Evolutionary conservation across 495 filamentous ascomycete species (phyloP).

Genomic region (Pyronema omphalodes): DNA sequence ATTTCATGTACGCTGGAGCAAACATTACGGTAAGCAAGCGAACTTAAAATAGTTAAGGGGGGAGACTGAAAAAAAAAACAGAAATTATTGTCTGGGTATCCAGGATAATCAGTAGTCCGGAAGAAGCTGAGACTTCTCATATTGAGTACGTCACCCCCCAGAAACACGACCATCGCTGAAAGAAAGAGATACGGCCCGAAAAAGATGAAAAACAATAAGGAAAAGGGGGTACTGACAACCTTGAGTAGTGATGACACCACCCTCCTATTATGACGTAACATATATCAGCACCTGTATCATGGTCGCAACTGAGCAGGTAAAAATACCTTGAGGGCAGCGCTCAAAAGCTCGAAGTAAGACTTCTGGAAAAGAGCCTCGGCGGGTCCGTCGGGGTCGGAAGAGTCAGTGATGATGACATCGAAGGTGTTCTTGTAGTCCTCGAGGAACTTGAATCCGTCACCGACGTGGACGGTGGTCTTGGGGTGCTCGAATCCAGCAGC

Average conservation of each 20-base stretch:
- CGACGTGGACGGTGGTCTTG: constrained; percentile 75
- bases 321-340: constrained; percentile 47
- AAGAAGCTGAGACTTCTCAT: no score
- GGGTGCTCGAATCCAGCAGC: constrained; percentile 80
- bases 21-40: no score
- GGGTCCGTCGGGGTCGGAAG: constrained; percentile 88
- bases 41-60: no score
- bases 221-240: constrained; percentile 86
- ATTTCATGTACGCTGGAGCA: no score
- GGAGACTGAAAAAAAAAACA: no score
- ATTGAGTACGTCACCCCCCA: not conserved
- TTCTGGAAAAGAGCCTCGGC: constrained; percentile 95
- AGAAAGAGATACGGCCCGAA: not conserved
- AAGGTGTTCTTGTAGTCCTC: constrained; percentile 83
- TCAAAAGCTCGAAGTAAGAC: constrained; percentile 87
- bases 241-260: constrained; percentile 99
- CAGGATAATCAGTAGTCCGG: no score
- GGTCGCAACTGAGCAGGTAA: not conserved
- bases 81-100: no score
- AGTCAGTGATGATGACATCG: constrained; percentile 99
- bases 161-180: not conserved
- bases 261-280: constrained; percentile 37
- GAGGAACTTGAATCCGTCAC: constrained; percentile 96
- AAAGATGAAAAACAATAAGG: constrained; percentile 13
- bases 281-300: constrained; percentile 1